Evolutionary conservation across 106 monocot species (phyloP).

Genomic region (Dendrobium chrysotoxum): DNA sequence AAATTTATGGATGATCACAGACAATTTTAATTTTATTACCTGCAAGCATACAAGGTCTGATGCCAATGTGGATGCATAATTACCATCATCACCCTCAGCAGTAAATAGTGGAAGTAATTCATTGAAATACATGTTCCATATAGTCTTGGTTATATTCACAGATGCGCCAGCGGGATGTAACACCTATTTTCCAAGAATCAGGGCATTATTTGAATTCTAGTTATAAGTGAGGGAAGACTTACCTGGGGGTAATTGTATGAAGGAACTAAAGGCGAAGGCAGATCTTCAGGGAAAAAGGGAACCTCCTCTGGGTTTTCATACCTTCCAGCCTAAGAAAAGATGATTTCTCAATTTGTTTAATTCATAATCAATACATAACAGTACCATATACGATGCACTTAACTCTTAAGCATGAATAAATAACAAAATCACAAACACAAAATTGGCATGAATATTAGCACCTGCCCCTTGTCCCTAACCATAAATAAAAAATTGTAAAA

Average conservation of each 20-base stretch:
- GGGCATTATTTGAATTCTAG: not conserved
- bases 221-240: not conserved
- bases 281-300: constrained; percentile 68
- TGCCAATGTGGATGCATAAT: constrained; percentile 65
- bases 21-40: constrained; percentile 27
- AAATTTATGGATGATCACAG: not conserved
- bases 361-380: not conserved
- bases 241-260: constrained; percentile 36
- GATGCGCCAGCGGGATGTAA: constrained; percentile 63
- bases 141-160: constrained; percentile 50
- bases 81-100: constrained; percentile 78
- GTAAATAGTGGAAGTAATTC: constrained; percentile 68
- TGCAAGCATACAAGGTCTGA: constrained; percentile 76
- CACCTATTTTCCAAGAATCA: constrained; percentile 20
- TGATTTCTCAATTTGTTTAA: not conserved
- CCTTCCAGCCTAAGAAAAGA: constrained; percentile 48
- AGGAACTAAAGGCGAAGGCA: constrained; percentile 33
- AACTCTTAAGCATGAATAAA: not conserved
- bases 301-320: constrained; percentile 82
- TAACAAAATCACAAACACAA: not conserved
- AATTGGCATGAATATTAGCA: not conserved
- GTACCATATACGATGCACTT: not conserved
- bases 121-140: constrained; percentile 71
- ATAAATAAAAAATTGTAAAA: not conserved
- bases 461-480: not conserved